phyloP scores from a whole-genome alignment of 1,139 yeast species.

The Scheffersomyces quercinus region DNA sequence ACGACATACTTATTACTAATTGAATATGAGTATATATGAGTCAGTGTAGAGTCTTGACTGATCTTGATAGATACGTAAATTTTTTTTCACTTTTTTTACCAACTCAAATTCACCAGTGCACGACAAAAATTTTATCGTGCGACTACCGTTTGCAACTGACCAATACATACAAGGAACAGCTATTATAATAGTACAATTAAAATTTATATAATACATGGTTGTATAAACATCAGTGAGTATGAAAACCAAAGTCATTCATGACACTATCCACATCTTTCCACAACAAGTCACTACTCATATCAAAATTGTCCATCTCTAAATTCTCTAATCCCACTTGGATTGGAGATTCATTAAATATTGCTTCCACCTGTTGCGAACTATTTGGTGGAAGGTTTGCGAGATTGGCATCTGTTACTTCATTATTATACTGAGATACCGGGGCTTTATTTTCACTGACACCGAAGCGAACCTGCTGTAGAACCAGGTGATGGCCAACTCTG shows the following conservation, averaged over 20 bases:
- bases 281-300: slow-evolving; percentile 58
- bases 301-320: slow-evolving; percentile 36
- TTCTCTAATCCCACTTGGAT: slow-evolving; percentile 31
- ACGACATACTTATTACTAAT: slow-evolving; percentile 32
- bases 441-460: background rate
- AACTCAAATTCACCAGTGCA: slow-evolving; percentile 6
- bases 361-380: background rate
- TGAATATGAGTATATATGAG: too few relatives aligned
- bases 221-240: slow-evolving; percentile 37
- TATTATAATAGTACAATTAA: background rate
- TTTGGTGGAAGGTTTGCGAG: background rate
- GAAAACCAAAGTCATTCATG: slow-evolving; percentile 94
- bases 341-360: slow-evolving; percentile 29
- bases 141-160: background rate
- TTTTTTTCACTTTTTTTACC: background rate
- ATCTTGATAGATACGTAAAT: background rate
- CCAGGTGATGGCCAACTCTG: too few relatives aligned
- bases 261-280: slow-evolving; percentile 92
- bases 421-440: background rate
- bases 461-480: background rate
- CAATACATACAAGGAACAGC: background rate
- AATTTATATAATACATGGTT: slow-evolving; percentile 4
- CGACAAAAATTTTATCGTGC: slow-evolving; percentile 3
- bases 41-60: too few relatives aligned
- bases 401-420: too few relatives aligned